Evolutionary conservation across 306 rosid genomes (phyloP).

Genomic region (Astragalus membranaceus): DNA sequence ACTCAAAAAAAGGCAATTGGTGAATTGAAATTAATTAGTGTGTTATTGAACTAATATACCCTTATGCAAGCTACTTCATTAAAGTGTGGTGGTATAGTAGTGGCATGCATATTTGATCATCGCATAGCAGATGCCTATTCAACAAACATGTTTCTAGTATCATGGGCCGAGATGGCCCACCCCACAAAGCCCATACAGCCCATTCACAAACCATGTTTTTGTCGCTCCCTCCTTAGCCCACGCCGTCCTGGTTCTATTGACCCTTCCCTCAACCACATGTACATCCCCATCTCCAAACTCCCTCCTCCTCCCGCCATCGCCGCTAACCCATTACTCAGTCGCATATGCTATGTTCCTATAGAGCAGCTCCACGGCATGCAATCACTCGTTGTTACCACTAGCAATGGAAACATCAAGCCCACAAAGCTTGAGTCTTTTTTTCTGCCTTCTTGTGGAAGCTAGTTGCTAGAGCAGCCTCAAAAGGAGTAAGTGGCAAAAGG

Average conservation of each 20-base stretch:
- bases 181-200: slow-evolving; percentile 15
- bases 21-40: not conserved
- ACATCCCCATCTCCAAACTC: slow-evolving; percentile 35
- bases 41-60: not conserved
- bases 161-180: slow-evolving; percentile 65
- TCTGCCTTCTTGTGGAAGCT: slow-evolving; percentile 70
- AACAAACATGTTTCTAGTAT: slow-evolving; percentile 60
- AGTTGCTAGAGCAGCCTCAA: slow-evolving; percentile 43
- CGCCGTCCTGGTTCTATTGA: slow-evolving; percentile 18
- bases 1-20: too few species aligned
- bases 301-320: slow-evolving; percentile 19
- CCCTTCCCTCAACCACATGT: slow-evolving; percentile 45
- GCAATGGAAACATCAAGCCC: not conserved
- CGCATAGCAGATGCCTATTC: slow-evolving; percentile 78
- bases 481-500: not conserved
- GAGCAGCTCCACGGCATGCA: slow-evolving; percentile 43
- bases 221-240: slow-evolving; percentile 36
- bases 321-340: slow-evolving; percentile 32
- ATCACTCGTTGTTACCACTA: slow-evolving; percentile 18
- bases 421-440: slow-evolving; percentile 58
- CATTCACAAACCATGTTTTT: slow-evolving; percentile 33
- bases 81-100: slow-evolving; percentile 67
- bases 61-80: slow-evolving; percentile 47
- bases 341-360: slow-evolving; percentile 39
- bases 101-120: slow-evolving; percentile 77